Base-by-base conservation (phyloP, 495 filamentous ascomycete species). In the Rostrohypoxylon terebratum region DNA sequence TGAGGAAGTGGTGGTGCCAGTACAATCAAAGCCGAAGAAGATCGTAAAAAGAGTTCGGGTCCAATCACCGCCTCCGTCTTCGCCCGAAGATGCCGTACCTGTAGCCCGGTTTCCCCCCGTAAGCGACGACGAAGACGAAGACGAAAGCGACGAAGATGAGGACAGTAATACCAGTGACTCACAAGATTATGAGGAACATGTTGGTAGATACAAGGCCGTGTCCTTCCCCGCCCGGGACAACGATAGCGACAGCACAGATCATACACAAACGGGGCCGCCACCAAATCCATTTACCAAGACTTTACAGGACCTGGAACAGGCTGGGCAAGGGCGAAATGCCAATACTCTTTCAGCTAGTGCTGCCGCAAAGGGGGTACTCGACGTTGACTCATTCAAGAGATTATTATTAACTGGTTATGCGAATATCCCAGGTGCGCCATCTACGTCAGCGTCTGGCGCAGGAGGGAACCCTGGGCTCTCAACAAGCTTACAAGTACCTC, bases 321-420 rank as follows among this genome's bases (percentile, higher is more conserved):
- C 74, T n/a, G 59, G 42, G 14, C 38, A 71, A 25, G 61, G 45
- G 9, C 74, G 71, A 45, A 73, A 50, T 68, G 21, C 45, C n/a
- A 58, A 62, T 42, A 16, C 68, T 31, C 42, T 66, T 34, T 61
- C 71, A 42, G 61, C 71, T 55, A 68, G 53, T n/a, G 64, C 72
- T 10, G 45, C 69, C 20, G 73, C 70, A 14, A 85, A 79, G 60
- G 80, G 82, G 20, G 78, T 82, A 1, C 77, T 91, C 51, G 88
- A 90, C 76, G 89, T 91, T 1, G 83, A 88, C 68, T 87, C 88
- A 4, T 91, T 91, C 70, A 85, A 86, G 69, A 80, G 86, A 66
- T 75, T 91, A 21, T 74, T 91, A 21, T 78, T 91, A 77, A 91
- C 88, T 3, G 89, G 89, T 4, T 81, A 86, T 71, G 77, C 84